Conservation (phyloP, 495 filamentous ascomycete genomes). For the Hypoxylon lenormandii region DNA sequence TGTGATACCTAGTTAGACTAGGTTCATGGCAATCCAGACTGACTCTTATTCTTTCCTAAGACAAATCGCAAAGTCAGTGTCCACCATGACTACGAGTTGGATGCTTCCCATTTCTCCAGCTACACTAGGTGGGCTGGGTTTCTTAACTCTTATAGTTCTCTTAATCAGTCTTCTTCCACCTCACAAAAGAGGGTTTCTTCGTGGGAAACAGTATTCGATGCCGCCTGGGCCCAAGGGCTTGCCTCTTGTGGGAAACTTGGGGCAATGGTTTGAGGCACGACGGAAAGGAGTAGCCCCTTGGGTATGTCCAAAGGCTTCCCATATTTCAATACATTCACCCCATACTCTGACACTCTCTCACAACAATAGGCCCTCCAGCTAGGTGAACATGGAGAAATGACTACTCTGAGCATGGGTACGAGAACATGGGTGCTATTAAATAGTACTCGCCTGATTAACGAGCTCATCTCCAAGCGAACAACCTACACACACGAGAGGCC, state of each 20-base stretch:
- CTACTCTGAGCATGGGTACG: slow-evolving; percentile 53
- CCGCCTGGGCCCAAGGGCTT: slow-evolving; percentile 45
- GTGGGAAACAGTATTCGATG: slow-evolving; percentile 37
- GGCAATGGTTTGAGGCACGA: slow-evolving; percentile 19
- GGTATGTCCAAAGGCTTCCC: not conserved
- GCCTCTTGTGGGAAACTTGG: slow-evolving; percentile 46
- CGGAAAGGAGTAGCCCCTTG: slow-evolving; percentile 5
- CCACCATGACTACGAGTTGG: no score
- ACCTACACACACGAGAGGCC: slow-evolving; percentile 53
- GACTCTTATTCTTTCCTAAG: no score
- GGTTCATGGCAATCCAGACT: no score
- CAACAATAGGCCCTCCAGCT: slow-evolving; percentile 8
- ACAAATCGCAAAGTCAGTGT: no score
- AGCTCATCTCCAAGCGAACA: slow-evolving; percentile 53
- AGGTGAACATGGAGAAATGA: slow-evolving; percentile 53
- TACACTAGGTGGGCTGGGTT: no score
- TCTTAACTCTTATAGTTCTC: not conserved
- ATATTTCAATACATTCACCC: slow-evolving; percentile 11
- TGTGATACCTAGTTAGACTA: no score
- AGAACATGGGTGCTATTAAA: slow-evolving; percentile 57
- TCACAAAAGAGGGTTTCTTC: not conserved
- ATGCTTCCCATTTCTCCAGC: no score
- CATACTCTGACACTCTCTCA: no score
- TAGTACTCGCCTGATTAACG: slow-evolving; percentile 49
- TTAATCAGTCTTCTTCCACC: slow-evolving; percentile 3